Conservation (phyloP, 768 basidiomycete genomes). For the Podaxis sp. region DNA sequence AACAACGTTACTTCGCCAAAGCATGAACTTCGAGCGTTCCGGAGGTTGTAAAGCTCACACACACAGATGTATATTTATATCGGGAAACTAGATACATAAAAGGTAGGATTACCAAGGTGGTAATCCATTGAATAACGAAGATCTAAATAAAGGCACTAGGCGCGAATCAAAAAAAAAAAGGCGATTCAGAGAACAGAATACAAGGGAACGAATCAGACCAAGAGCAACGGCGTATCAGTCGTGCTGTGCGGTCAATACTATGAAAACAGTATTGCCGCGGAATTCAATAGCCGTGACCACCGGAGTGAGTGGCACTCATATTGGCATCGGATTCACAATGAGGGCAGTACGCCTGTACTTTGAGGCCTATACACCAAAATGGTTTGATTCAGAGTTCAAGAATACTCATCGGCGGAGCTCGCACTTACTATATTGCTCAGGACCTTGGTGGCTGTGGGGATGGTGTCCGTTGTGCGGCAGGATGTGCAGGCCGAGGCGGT, state of each 20-base stretch:
- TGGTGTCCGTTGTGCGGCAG: neutral
- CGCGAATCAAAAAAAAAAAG: no score
- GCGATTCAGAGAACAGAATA: no score
- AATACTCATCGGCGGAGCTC: neutral
- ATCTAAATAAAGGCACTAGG: no score
- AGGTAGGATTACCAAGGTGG: no score
- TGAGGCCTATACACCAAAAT: conserved; percentile 28
- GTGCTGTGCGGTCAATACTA: neutral
- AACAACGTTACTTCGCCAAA: no score
- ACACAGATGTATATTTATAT: no score
- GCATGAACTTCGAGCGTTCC: no score
- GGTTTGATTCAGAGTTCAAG: neutral
- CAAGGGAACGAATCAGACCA: no score
- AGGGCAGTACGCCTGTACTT: conserved; percentile 34
- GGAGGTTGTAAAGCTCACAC: no score
- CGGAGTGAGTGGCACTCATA: neutral
- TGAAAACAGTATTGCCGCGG: neutral
- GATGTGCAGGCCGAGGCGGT: neutral
- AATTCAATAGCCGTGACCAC: neutral
- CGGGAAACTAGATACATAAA: no score
- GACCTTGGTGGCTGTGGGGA: conserved; percentile 17
- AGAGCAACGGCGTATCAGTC: no score
- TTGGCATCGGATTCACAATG: neutral
- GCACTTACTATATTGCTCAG: conserved; percentile 22
- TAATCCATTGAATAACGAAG: no score